These are phyloP conservation scores for Eleusine indica DNA, from an alignment of 176 grass and related monocot genomes.

Conservation along the genomic window DNA sequence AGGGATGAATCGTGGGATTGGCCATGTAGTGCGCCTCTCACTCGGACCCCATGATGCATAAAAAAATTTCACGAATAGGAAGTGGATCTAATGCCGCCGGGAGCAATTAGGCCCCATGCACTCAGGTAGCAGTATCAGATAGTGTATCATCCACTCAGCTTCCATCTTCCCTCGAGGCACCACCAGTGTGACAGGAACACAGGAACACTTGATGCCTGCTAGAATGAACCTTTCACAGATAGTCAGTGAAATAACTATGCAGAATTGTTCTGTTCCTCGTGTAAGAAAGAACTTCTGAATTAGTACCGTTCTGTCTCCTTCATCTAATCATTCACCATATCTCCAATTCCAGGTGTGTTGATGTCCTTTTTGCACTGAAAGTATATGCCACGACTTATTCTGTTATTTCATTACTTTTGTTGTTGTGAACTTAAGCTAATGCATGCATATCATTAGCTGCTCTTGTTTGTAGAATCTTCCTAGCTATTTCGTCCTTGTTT, in stretches of 20 bases:
- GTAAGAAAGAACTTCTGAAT: neutral
- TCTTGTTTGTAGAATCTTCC: neutral
- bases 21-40: neutral
- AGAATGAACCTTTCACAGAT: neutral
- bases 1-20: neutral
- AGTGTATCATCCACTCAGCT: constrained; percentile 26
- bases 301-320: neutral
- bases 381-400: too few species aligned
- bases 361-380: neutral
- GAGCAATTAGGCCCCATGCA: constrained; percentile 20
- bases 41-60: constrained; percentile 11
- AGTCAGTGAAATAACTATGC: neutral
- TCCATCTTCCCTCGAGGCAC: neutral
- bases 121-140: neutral
- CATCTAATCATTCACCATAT: neutral
- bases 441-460: neutral
- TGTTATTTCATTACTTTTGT: neutral
- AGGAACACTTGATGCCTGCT: constrained; percentile 5
- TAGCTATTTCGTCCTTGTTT: neutral
- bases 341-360: neutral
- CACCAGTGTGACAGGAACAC: constrained; percentile 6
- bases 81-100: constrained; percentile 27
- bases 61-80: neutral
- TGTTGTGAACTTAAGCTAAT: neutral
- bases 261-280: neutral